These are phyloP conservation scores for Crassisporium funariophilum DNA, from an alignment of 768 basidiomycete genomes.

Conservation along the genomic window DNA sequence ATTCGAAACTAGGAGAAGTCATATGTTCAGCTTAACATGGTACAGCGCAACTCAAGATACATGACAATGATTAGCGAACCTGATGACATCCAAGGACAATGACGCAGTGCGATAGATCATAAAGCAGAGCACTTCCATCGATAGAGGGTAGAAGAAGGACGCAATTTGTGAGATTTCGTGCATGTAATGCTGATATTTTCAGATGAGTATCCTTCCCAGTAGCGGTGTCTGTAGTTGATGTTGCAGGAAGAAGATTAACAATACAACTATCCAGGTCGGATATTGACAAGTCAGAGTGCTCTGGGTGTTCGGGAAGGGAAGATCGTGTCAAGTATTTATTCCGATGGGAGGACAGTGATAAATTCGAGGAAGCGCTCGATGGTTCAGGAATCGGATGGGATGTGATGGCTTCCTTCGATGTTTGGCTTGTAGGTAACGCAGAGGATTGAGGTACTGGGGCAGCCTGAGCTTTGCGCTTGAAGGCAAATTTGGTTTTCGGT, in stretches of 20 bases:
- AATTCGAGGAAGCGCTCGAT: slow-evolving; percentile 5
- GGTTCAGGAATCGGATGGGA: not conserved
- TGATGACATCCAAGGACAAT: slow-evolving; percentile 82
- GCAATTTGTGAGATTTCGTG: slow-evolving; percentile 58
- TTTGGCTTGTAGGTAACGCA: slow-evolving; percentile 8
- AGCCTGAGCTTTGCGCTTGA: slow-evolving; percentile 49
- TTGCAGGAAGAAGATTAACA: slow-evolving; percentile 57
- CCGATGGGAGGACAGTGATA: slow-evolving; percentile 44
- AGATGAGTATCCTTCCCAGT: slow-evolving; percentile 11
- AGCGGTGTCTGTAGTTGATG: not conserved
- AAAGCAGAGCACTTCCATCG: slow-evolving; percentile 72
- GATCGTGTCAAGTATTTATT: slow-evolving; percentile 47
- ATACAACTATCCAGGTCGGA: slow-evolving; percentile 69
- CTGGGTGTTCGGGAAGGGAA: slow-evolving; percentile 38
- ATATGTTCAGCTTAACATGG: too few species aligned
- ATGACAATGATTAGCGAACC: slow-evolving; percentile 40
- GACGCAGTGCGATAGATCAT: slow-evolving; percentile 61
- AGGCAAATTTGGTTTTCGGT: slow-evolving; percentile 62
- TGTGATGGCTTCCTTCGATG: not conserved
- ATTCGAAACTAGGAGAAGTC: slow-evolving; percentile 77
- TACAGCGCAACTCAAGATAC: too few species aligned
- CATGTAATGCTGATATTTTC: slow-evolving; percentile 62
- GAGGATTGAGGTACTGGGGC: slow-evolving; percentile 8
- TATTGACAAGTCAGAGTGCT: slow-evolving; percentile 59
- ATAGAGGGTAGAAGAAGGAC: slow-evolving; percentile 68